phyloP scores from a whole-genome alignment of 139 green algal genomes.

The Monoraphidium neglectum region DNA sequence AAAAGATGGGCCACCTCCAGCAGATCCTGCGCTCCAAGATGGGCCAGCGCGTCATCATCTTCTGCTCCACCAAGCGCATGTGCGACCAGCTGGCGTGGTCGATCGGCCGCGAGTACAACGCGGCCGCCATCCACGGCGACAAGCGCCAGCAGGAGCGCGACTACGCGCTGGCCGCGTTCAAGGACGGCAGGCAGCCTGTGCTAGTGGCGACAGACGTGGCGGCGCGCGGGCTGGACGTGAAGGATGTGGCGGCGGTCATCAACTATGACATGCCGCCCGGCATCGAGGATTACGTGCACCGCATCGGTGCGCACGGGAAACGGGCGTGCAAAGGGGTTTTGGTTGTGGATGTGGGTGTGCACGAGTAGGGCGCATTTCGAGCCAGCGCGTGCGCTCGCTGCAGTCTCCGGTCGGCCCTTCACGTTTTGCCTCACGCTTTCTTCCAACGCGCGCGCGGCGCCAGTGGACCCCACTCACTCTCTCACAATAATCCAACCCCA shows the following conservation, averaged over 20 bases:
- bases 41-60: conserved; percentile 82
- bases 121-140: conserved; percentile 91
- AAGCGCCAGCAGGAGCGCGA: conserved; percentile 95
- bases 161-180: conserved; percentile 85
- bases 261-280: conserved; percentile 83
- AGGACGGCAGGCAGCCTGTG: conserved; percentile 77
- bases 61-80: conserved; percentile 93
- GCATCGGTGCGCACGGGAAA: conserved; percentile 67
- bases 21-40: conserved; percentile 70
- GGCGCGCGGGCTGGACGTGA: conserved; percentile 92
- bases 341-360: too few species aligned
- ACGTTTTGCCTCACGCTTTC: too few species aligned
- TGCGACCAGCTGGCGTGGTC: conserved; percentile 81
- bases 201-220: conserved; percentile 98
- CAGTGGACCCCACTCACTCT: too few species aligned
- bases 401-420: too few species aligned
- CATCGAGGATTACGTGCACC: conserved; percentile 85
- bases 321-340: too few species aligned
- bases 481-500: too few species aligned
- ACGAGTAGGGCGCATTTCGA: too few species aligned
- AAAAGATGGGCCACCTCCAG: conserved; percentile 74
- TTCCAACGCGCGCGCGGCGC: too few species aligned
- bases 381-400: too few species aligned
- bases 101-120: conserved; percentile 64
- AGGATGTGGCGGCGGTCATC: conserved; percentile 79